Conservation (phyloP, 768 basidiomycete species). For the Pleurotus sapidus region DNA sequence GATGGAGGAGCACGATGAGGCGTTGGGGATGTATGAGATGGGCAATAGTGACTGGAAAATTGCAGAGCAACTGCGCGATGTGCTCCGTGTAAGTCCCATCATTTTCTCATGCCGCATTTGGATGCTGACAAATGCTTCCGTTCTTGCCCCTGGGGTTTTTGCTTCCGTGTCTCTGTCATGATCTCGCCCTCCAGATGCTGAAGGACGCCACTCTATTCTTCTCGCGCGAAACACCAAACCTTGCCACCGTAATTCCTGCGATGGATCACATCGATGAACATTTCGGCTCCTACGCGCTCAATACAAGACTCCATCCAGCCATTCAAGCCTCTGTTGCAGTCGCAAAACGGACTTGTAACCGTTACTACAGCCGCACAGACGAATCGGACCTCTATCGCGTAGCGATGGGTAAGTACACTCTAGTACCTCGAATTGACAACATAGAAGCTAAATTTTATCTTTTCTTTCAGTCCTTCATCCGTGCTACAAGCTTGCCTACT, state of each 20-base stretch:
- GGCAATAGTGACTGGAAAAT: conserved; percentile 22
- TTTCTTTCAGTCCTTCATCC: conserved; percentile 38
- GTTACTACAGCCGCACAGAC: conserved; percentile 20
- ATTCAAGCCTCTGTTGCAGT: conserved; percentile 15
- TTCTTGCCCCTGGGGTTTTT: not conserved
- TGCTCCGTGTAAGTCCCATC: conserved; percentile 16
- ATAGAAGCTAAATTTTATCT: too few species aligned
- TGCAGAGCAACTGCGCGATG: conserved; percentile 18
- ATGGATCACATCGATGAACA: conserved; percentile 29
- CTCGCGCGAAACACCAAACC: conserved; percentile 19
- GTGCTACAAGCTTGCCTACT: conserved; percentile 30
- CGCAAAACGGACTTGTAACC: conserved; percentile 21
- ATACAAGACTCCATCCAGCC: conserved; percentile 3
- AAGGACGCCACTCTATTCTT: conserved; percentile 22
- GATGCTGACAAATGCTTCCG: not conserved
- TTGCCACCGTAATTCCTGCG: conserved; percentile 26
- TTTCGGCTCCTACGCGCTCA: conserved; percentile 8
- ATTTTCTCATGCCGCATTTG: not conserved
- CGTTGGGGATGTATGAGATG: conserved; percentile 16
- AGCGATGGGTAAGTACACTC: conserved; percentile 23
- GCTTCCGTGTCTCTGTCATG: not conserved
- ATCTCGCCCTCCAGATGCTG: not conserved
- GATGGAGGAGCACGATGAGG: conserved; percentile 9
- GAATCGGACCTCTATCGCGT: conserved; percentile 17
- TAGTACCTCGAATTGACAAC: too few species aligned